phyloP scores from a whole-genome alignment of 306 rosid genomes.

The Boehmeria nivea region DNA sequence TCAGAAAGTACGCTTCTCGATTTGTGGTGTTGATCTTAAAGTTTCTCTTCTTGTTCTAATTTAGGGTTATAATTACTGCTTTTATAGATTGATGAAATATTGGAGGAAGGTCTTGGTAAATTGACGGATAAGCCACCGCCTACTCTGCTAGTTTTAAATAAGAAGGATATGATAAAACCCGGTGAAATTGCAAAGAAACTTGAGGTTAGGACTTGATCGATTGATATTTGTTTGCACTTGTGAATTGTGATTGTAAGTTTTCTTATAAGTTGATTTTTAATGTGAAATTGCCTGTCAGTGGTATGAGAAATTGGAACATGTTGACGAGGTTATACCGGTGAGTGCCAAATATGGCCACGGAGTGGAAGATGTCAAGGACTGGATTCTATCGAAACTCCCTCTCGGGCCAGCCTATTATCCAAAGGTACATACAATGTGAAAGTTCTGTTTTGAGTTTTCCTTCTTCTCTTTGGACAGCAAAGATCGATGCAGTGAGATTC shows the following conservation, averaged over 20 bases:
- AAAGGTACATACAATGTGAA: constrained; percentile 46
- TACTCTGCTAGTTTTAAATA: constrained; percentile 71
- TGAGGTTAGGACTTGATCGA: constrained; percentile 53
- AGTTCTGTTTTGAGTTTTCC: background rate
- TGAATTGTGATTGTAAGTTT: constrained; percentile 7
- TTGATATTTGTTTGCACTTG: constrained; percentile 32
- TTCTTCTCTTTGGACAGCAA: background rate
- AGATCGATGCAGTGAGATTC: too few species aligned
- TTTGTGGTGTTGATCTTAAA: constrained; percentile 16
- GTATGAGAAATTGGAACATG: constrained; percentile 79
- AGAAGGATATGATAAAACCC: constrained; percentile 90
- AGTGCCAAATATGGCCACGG: constrained; percentile 97
- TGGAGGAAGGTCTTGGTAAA: constrained; percentile 71
- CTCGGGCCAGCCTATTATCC: constrained; percentile 89
- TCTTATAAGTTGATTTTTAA: background rate
- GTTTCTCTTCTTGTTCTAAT: constrained; percentile 18
- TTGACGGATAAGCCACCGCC: constrained; percentile 64
- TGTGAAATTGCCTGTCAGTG: constrained; percentile 52
- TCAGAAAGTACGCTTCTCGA: constrained; percentile 63
- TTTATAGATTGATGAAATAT: constrained; percentile 81
- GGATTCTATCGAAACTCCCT: constrained; percentile 93
- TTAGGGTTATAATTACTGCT: constrained; percentile 1
- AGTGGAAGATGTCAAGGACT: constrained; percentile 80
- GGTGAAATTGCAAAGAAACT: constrained; percentile 96
- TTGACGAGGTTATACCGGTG: constrained; percentile 94